Conservation (phyloP, 768 basidiomycete species). For the Russula earlei region DNA sequence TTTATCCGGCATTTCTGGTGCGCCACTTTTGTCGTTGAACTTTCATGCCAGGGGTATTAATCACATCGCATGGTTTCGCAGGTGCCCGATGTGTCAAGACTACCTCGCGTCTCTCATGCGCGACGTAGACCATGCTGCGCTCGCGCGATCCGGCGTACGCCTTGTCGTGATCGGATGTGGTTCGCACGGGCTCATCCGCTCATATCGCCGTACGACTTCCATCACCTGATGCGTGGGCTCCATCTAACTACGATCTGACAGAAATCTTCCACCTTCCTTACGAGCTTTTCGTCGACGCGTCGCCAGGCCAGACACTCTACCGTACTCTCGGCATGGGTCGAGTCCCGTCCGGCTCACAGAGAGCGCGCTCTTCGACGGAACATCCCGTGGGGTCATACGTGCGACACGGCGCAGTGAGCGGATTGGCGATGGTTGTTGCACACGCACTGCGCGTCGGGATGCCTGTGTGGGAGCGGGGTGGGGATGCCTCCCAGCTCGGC, state of each 20-base stretch:
- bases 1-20: slow-evolving; percentile 86
- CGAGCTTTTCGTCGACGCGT: slow-evolving; percentile 72
- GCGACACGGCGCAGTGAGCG: slow-evolving; percentile 52
- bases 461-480: slow-evolving; percentile 75
- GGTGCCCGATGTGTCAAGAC: slow-evolving; percentile 80
- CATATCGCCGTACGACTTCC: slow-evolving; percentile 47
- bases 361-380: slow-evolving; percentile 24
- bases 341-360: slow-evolving; percentile 31
- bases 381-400: slow-evolving; percentile 42
- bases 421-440: slow-evolving; percentile 64
- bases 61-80: slow-evolving; percentile 18
- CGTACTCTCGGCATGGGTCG: slow-evolving; percentile 67
- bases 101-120: slow-evolving; percentile 64
- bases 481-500: slow-evolving; percentile 70
- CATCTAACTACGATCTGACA: background rate
- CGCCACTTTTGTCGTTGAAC: background rate
- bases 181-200: slow-evolving; percentile 62
- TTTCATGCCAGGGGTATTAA: slow-evolving; percentile 6
- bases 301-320: slow-evolving; percentile 47
- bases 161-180: slow-evolving; percentile 76
- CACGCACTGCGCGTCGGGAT: slow-evolving; percentile 65
- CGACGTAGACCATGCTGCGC: slow-evolving; percentile 37
- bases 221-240: background rate
- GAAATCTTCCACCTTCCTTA: slow-evolving; percentile 68
- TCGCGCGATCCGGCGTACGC: slow-evolving; percentile 43